Evolutionary conservation across 352 stramenopile species (phyloP).

Genomic region (Halophytophthora polymorphica): DNA sequence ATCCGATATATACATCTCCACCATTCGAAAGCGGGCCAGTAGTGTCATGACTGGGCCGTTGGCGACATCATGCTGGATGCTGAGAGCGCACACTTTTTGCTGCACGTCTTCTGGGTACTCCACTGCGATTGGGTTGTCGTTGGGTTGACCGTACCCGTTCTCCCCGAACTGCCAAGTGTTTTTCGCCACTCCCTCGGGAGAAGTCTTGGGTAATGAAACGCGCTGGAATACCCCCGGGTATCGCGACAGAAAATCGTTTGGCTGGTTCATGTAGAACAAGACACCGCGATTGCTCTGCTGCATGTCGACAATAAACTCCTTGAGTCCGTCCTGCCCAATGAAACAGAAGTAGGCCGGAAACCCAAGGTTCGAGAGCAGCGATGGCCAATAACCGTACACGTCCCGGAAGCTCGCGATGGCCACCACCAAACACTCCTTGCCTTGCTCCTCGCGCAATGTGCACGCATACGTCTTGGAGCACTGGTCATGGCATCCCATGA

Average conservation of each 20-base stretch:
- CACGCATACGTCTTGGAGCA: slow-evolving; percentile 47
- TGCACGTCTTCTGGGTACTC: slow-evolving; percentile 38
- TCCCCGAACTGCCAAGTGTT: slow-evolving; percentile 43
- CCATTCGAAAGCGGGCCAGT: slow-evolving; percentile 32
- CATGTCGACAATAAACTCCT: slow-evolving; percentile 30
- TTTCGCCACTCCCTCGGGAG: slow-evolving; percentile 26
- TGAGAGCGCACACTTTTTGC: slow-evolving; percentile 28
- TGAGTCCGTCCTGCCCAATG: slow-evolving; percentile 34
- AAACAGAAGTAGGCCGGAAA: slow-evolving; percentile 72
- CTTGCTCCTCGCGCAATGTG: slow-evolving; percentile 24
- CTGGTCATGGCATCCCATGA: slow-evolving; percentile 39
- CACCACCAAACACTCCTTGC: slow-evolving; percentile 43
- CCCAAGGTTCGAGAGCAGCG: slow-evolving; percentile 38
- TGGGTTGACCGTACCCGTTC: slow-evolving; percentile 39
- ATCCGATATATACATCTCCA: slow-evolving; percentile 37
- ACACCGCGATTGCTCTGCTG: slow-evolving; percentile 21
- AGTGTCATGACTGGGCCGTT: slow-evolving; percentile 16
- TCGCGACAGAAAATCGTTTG: slow-evolving; percentile 40
- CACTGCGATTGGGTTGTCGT: slow-evolving; percentile 39
- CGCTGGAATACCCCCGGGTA: slow-evolving; percentile 39
- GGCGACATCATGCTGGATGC: slow-evolving; percentile 20
- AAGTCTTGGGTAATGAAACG: slow-evolving; percentile 33
- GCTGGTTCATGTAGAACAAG: slow-evolving; percentile 57
- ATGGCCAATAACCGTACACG: slow-evolving; percentile 45
- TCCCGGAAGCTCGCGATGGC: slow-evolving; percentile 43